Evolutionary conservation across 176 grass and related monocot species (phyloP).

Genomic region (Oryza officinalis): DNA sequence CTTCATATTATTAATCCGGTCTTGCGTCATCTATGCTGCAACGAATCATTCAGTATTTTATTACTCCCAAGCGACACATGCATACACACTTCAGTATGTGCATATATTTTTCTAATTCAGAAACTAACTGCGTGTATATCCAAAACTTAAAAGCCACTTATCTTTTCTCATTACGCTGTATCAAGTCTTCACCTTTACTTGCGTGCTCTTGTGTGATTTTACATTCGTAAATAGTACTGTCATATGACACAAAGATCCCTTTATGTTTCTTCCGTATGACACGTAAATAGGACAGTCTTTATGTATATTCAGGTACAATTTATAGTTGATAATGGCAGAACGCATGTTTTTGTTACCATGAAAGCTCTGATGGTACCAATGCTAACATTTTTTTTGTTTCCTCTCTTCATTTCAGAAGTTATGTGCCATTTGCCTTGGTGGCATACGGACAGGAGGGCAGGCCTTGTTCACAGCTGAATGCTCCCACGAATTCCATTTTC

Average conservation of each 20-base stretch:
- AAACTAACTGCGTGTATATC: neutral
- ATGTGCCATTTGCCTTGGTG: conserved; percentile 85
- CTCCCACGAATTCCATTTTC: conserved; percentile 93
- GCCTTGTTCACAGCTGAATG: conserved; percentile 95
- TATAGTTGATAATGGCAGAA: neutral
- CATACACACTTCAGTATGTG: neutral
- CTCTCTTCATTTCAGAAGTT: conserved; percentile 60
- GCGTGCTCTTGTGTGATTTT: neutral
- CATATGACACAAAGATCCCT: neutral
- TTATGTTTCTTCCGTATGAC: neutral
- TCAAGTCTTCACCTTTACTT: neutral
- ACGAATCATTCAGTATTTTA: neutral
- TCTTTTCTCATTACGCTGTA: neutral
- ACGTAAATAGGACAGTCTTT: neutral
- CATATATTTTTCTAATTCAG: neutral
- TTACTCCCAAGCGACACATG: neutral
- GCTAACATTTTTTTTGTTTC: neutral
- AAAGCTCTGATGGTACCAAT: conserved; percentile 16
- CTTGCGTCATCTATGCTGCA: neutral
- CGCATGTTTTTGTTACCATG: neutral
- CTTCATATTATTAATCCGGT: neutral
- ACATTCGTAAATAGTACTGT: neutral
- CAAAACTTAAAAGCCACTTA: neutral
- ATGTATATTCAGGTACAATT: conserved; percentile 1
- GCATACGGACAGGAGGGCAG: conserved; percentile 72